A percentile compares a stretch with the other conserved stretches of the same genome.
These are phyloP conservation scores for Aureobasidium subglaciale DNA, from an alignment of 2,329 filamentous ascomycete genomes.

Conservation along the genomic window DNA sequence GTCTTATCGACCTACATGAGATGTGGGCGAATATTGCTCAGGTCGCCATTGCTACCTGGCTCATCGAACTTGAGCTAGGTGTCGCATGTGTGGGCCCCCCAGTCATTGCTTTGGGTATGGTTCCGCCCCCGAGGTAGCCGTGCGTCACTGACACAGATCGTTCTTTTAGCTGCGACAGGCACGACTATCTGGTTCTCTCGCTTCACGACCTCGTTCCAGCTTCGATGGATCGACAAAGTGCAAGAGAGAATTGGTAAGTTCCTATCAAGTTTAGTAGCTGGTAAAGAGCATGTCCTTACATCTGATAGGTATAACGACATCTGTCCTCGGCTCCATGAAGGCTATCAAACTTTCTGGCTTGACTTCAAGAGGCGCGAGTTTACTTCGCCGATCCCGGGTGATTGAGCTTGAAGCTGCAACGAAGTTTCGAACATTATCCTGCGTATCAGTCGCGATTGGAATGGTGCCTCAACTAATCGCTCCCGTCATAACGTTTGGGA, in stretches of 20 bases:
- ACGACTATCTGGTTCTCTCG: conserved; percentile 2
- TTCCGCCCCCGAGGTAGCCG: not conserved
- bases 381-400: not conserved
- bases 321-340: conserved; percentile 18
- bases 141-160: not conserved
- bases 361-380: not conserved
- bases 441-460: not conserved
- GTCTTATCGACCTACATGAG: conserved; percentile 14
- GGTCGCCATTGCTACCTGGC: conserved; percentile 8
- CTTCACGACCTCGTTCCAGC: conserved; percentile 5
- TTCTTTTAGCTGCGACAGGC: not conserved
- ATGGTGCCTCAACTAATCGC: conserved; percentile 15
- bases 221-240: conserved; percentile 14
- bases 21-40: conserved; percentile 14
- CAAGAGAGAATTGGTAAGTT: conserved; percentile 18
- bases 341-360: conserved; percentile 16
- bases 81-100: conserved; percentile 14
- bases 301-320: conserved; percentile 17
- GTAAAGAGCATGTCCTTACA: not conserved
- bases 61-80: conserved; percentile 12
- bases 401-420: conserved; percentile 5
- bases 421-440: not conserved
- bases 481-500: conserved; percentile 13
- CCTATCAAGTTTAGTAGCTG: conserved; percentile 16
- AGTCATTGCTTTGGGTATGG: conserved; percentile 6